These are phyloP conservation scores for Phaeosphaeria sp. DNA, from an alignment of 2,329 filamentous ascomycete genomes.

Conservation along the genomic window DNA sequence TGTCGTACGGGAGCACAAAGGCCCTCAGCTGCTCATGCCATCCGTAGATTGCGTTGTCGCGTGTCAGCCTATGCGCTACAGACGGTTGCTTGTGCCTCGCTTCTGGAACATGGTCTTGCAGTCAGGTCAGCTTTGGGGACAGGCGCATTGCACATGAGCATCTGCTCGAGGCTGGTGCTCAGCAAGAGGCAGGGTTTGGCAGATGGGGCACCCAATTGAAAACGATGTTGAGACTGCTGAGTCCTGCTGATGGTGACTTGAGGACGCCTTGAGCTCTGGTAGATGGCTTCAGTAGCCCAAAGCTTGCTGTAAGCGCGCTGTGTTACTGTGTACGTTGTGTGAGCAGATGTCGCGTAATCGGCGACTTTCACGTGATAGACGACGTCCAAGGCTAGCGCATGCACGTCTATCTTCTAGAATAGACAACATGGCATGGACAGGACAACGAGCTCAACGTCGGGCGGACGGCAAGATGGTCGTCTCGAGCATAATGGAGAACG, in stretches of 20 bases:
- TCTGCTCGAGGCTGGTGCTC: neutral
- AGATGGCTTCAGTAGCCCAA: neutral
- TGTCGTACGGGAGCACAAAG: slow-evolving; percentile 12
- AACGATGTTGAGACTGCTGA: neutral
- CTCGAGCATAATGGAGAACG: neutral
- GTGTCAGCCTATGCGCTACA: slow-evolving; percentile 8
- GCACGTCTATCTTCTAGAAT: neutral
- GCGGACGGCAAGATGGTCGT: neutral
- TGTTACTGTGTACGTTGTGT: too few species aligned
- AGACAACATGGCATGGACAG: neutral
- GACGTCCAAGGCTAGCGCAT: neutral
- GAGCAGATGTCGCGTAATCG: neutral
- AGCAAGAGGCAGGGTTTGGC: neutral
- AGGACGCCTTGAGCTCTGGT: neutral
- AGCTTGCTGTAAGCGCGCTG: neutral
- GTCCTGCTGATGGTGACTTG: neutral
- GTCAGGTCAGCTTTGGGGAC: neutral
- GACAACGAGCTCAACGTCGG: neutral
- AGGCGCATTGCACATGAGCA: neutral
- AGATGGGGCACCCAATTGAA: neutral
- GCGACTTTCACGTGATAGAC: neutral
- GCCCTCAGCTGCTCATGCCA: slow-evolving; percentile 19
- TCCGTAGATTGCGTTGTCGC: slow-evolving; percentile 6
- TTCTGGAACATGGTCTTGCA: neutral
- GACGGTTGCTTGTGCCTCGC: neutral